Evolutionary conservation across 345 rosid species (phyloP).

Genomic region (Raphanus sativus): DNA sequence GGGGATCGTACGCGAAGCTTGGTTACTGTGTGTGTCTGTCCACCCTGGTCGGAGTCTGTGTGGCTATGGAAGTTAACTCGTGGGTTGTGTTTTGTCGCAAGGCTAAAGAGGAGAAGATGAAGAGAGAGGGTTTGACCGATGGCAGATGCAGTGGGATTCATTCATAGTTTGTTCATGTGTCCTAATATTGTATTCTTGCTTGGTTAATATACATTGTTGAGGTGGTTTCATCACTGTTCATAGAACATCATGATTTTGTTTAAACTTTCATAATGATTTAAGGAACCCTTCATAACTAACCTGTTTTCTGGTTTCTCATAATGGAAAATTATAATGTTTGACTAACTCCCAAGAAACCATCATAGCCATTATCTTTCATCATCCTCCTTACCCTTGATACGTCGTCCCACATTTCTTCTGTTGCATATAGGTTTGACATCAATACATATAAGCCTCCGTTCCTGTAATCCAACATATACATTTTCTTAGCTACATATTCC

Average conservation of each 20-base stretch:
- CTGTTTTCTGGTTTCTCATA: not conserved
- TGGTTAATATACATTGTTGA: not conserved
- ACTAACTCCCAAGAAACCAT: conserved; percentile 75
- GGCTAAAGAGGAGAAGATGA: conserved; percentile 88
- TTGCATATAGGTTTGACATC: conserved; percentile 90
- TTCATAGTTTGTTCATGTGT: conserved; percentile 28
- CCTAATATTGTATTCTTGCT: conserved; percentile 12
- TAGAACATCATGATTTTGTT: conserved; percentile 24
- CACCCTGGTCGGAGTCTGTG: conserved; percentile 65
- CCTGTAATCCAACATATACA: conserved; percentile 57
- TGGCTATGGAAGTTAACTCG: conserved; percentile 87
- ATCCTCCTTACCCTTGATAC: conserved; percentile 66
- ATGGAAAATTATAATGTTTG: conserved; percentile 20
- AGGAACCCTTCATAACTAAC: too few species aligned
- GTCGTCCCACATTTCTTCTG: conserved; percentile 69
- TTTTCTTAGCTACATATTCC: conserved; percentile 71
- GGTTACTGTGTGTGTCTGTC: conserved; percentile 77
- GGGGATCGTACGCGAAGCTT: conserved; percentile 66
- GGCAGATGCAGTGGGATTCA: conserved; percentile 33
- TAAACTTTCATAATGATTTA: not conserved
- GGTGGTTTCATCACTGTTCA: conserved; percentile 11
- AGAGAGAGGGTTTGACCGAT: conserved; percentile 63
- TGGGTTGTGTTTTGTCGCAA: conserved; percentile 96
- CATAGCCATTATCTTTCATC: conserved; percentile 72
- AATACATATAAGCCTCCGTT: conserved; percentile 77